Evolutionary conservation across 805 yeast genomes (phyloP), one percentile per base, ranked within the genome.

Genomic region (Kockiozyma suomiensis): DNA sequence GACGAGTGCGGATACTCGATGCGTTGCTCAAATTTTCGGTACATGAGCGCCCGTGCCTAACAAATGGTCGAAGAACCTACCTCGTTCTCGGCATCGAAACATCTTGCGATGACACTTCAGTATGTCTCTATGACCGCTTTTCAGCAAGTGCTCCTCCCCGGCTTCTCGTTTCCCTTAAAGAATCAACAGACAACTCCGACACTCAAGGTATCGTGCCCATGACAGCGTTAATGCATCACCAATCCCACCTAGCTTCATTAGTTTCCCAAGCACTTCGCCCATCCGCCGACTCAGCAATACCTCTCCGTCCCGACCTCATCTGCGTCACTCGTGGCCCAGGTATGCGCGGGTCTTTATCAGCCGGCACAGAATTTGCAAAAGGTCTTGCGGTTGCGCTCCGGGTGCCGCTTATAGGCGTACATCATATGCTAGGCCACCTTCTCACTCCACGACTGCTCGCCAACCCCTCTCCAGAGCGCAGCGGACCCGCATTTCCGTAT

Each of bases 271-370:
- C 23, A 25, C 35, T 19, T 55, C 66, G 28, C 2, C 76, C 77
- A 26, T 13, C n/a, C n/a, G n/a, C n/a, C n/a, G n/a, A n/a, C n/a
- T n/a, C 32, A 19, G 5, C 46, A 47, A 47, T 7, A 13, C 35
- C 19, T 30, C 40, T 35, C 32, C 7, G 26, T 0, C 90, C 91
- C 0, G 96, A 89, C 70, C 70, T 94, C 48, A 81, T 94, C 0
- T 88, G 96, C 72, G 96, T 87, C 3, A 94, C 99, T 0, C 76
- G 96, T 66, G 99, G 99, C 0, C 99, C 99, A 0, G 99, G 99
- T 0, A 90, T 94, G 97, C 82, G 85, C 7, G 97, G 97, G 0
- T 87, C 96, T 0, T 76, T 94, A 13, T 81, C 90, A 8, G 86
- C 90, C 0, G 96, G 97, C 0, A 77, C 88, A 25, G 94, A 88